phyloP scores from a whole-genome alignment of 352 stramenopile species.

The Globisporangium viniferum region DNA sequence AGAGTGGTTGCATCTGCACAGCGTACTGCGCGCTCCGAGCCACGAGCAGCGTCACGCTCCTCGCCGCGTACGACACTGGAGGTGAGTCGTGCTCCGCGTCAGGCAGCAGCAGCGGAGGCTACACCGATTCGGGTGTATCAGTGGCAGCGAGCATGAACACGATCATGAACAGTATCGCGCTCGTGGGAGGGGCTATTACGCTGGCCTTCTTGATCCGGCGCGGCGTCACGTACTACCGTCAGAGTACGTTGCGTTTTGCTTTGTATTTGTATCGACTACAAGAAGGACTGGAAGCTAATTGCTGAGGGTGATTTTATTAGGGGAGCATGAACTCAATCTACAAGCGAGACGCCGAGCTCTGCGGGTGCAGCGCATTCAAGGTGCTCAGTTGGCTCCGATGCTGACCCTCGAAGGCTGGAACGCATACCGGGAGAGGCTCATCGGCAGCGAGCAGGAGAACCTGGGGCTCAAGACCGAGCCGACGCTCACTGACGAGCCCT shows the following conservation, averaged over 20 bases:
- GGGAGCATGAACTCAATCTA: not conserved
- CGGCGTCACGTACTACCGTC: not conserved
- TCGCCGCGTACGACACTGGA: not conserved
- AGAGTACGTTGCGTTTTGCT: not conserved
- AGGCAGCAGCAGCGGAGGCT: not conserved
- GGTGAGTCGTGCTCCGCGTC: not conserved
- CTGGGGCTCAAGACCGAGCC: slow-evolving; percentile 2
- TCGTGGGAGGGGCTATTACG: not conserved
- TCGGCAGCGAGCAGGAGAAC: slow-evolving; percentile 30
- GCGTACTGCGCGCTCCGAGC: not conserved
- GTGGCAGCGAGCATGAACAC: not conserved
- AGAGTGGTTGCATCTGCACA: not conserved
- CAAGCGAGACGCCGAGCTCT: slow-evolving; percentile 3
- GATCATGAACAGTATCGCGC: not conserved
- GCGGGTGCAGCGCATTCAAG: slow-evolving; percentile 15
- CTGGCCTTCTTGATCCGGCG: not conserved
- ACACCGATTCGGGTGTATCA: not conserved
- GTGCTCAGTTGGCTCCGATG: slow-evolving; percentile 17
- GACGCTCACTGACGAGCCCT: not conserved
- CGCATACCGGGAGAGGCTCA: slow-evolving; percentile 47
- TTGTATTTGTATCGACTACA: not conserved
- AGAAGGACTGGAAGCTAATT: not conserved
- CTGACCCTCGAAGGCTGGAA: slow-evolving; percentile 46
- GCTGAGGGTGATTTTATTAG: not conserved
- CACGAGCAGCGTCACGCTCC: not conserved